Base-by-base conservation (phyloP, 345 rosid species). In the Syzygium oleosum region DNA sequence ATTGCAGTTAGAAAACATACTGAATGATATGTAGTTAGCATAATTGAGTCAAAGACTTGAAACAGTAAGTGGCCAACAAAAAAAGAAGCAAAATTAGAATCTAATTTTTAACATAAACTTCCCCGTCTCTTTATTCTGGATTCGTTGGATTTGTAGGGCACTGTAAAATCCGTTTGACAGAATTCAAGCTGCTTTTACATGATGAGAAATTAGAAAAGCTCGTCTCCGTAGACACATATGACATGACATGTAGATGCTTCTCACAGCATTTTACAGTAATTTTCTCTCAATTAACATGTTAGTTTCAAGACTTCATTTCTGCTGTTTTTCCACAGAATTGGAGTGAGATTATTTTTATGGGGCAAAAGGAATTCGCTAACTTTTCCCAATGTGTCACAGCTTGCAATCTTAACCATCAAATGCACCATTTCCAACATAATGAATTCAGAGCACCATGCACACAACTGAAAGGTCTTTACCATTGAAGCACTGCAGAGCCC, bases 401-500 rank as follows among this genome's bases (percentile, higher is more conserved):
- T 58, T 61, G 73, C 46, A 17, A 87, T n/a, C 51, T 43, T 49
- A 87, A 59, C 55, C 10, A 15, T 41, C 17, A 29, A n/a, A 53
- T 25, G 17, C 51, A 85, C 51, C 17, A 85, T 8, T 51, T n/a
- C 19, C 21, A 55, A 41, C 58, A 73, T 23, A 34, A n/a, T 16
- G 0, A 34, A 68, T 51, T 12, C 43, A 43, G 52, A 63, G 43
- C 73, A 4, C 27, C 21, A 14, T 2, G 12, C 14, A 79, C 43
- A 2, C 49, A 54, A 80, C 51, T 4, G 58, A 52, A 53, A 46
- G 27, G 87, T 51, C 51, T 85, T 90, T 93, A 98, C 98, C 98
- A 85, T 84, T 96, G 86, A 55, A 89, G 91, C 98, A 96, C 88
- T 95, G 94, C 92, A 98, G 88, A 84, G 92, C 78, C 98, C 99